Base-by-base conservation (phyloP, 345 rosid genomes). In the Camelina laxa region DNA sequence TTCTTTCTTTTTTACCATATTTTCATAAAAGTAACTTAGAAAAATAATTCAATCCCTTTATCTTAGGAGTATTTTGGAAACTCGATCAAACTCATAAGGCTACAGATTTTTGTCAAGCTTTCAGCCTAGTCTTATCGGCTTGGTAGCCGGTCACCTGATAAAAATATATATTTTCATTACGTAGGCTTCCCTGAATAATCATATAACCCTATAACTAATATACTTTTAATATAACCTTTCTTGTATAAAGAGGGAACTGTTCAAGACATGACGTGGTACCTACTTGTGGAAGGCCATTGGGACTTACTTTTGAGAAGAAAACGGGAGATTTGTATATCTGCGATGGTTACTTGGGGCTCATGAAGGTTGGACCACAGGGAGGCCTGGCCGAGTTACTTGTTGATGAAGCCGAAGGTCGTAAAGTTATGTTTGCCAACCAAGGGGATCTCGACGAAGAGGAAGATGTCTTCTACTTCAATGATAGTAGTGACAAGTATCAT, bases 241-340 rank as follows among this genome's bases (percentile, higher is more conserved):
- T 41, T 42, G 33, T 62, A 0, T 62, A 74, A 44, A 66, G 70
- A 35, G 59, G 41, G 31, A 49, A 66, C 12, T 66, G 70, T 35
- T 66, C 70, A 21, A 50, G 1, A 13, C 6, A 33, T 48, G 74
- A 77, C 15, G 20, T 67, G 75, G 93, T 87, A 69, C 84, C 84
- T 49, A 12, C 76, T 1, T 89, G 94, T 76, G 94, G 91, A 58
- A 87, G 94, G 60, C 89, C 91, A 9, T 61, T 89, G 39, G 91
- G 94, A 48, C 55, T 89, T 42, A 77, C 69, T 54, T 89, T 87
- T 7, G 81, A 85, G 57, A 79, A 78, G 41, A 79, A 68, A 78
- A 80, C 84, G 1, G 90, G 94, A 67, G 86, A 85, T 57, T 84
- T 89, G 27, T 89, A 89, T 72, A 87, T 85, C 16, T 86, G 86